Conservation (phyloP, 2,329 filamentous ascomycete species). For the Trichoderma semiorbis region DNA sequence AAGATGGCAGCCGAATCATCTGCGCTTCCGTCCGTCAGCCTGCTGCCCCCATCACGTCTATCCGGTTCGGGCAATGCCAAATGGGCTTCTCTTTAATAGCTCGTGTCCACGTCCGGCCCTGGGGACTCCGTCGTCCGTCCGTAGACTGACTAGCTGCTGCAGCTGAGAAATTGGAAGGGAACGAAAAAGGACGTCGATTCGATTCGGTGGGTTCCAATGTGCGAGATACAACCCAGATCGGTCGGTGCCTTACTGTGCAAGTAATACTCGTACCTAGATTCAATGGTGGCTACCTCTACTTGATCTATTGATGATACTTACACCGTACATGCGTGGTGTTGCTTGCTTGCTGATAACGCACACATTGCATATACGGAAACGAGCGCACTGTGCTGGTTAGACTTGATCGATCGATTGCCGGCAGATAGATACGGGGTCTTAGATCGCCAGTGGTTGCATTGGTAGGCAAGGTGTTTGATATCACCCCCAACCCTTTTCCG, state of each 20-base stretch:
- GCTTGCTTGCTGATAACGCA: not conserved
- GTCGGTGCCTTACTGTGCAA: not conserved
- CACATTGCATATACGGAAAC: not conserved
- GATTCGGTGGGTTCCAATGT: not conserved
- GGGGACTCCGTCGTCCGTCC: not conserved
- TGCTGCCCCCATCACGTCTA: not conserved
- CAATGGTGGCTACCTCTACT: not conserved
- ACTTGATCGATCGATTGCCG: slow-evolving; percentile 10
- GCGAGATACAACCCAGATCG: not conserved
- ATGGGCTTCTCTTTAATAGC: not conserved
- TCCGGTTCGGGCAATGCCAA: not conserved
- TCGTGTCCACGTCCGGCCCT: not conserved
- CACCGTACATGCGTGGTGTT: not conserved
- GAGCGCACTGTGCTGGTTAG: not conserved
- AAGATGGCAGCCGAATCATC: not conserved
- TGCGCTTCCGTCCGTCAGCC: not conserved
- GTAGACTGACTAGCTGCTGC: not conserved
- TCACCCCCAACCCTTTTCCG: not conserved
- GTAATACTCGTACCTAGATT: not conserved
- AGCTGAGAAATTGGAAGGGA: not conserved
- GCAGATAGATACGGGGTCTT: not conserved
- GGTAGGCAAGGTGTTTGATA: not conserved
- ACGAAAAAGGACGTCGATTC: not conserved
- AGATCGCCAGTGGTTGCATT: slow-evolving; percentile 2
- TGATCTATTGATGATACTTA: not conserved